phyloP scores from a whole-genome alignment of 176 grass and related monocot species.

The Urochloa ruziziensis region DNA sequence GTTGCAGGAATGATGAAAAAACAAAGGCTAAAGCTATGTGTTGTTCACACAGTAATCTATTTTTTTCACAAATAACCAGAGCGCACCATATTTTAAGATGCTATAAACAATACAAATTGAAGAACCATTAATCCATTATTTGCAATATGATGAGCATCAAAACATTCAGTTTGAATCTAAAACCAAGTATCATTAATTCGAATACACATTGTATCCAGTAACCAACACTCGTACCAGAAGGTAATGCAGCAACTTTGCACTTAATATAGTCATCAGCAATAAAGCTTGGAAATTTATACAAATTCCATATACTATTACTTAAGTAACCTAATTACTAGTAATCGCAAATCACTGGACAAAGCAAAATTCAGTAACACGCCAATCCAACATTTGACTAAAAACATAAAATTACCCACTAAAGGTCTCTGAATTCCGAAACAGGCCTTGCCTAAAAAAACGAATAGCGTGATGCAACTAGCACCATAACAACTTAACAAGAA shows the following conservation, averaged over 20 bases:
- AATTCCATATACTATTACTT: background rate
- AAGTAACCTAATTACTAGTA: background rate
- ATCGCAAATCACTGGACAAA: background rate
- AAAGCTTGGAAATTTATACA: slow-evolving; percentile 15
- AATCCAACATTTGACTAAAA: background rate
- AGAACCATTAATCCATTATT: background rate
- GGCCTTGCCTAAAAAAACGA: background rate
- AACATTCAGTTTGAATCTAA: background rate
- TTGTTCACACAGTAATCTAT: background rate
- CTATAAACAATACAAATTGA: background rate
- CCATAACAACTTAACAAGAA: background rate
- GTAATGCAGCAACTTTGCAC: background rate
- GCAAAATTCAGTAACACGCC: background rate
- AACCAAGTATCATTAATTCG: background rate
- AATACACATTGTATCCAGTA: background rate
- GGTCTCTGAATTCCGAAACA: background rate
- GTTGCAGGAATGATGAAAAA: background rate
- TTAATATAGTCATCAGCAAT: background rate
- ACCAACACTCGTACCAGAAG: background rate
- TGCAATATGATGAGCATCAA: background rate
- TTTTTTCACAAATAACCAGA: background rate
- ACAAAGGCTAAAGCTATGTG: background rate
- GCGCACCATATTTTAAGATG: background rate
- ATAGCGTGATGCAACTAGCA: background rate
- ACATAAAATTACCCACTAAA: background rate